phyloP scores from a whole-genome alignment of 2,329 filamentous ascomycete genomes.

The Epichloe gansuensis region DNA sequence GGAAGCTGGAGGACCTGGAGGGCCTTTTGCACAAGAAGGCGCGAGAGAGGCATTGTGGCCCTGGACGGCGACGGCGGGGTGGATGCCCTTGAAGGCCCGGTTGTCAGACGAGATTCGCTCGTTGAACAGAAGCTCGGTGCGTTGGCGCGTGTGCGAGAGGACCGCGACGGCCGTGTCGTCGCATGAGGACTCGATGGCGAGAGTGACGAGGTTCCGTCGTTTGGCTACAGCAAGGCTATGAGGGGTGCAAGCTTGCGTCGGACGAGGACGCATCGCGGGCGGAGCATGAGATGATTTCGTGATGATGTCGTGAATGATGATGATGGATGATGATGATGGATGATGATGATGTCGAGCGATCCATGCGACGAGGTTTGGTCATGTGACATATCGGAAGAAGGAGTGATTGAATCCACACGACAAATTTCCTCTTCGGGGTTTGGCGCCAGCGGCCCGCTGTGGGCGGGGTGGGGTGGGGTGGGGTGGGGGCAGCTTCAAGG shows the following conservation, averaged over 20 bases:
- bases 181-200: conserved; percentile 77
- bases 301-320: not conserved
- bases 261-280: conserved; percentile 1
- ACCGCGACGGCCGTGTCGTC: conserved; percentile 89
- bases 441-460: not conserved
- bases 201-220: conserved; percentile 33
- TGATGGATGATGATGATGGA: not conserved
- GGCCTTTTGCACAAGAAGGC: conserved; percentile 51
- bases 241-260: not conserved
- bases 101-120: conserved; percentile 74
- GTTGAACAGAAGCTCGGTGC: conserved; percentile 60
- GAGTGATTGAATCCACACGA: too few relatives aligned
- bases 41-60: conserved; percentile 66
- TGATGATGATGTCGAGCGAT: not conserved
- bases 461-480: too few relatives aligned
- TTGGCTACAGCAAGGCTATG: not conserved
- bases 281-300: not conserved
- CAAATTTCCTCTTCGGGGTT: not conserved
- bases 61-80: conserved; percentile 62
- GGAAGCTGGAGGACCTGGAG: conserved; percentile 44
- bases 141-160: conserved; percentile 42
- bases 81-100: conserved; percentile 61
- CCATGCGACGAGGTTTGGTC: not conserved
- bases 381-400: too few relatives aligned
- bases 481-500: too few relatives aligned